Evolutionary conservation across 2,329 filamentous ascomycete genomes (phyloP).

Genomic region (Didymella pomorum): DNA sequence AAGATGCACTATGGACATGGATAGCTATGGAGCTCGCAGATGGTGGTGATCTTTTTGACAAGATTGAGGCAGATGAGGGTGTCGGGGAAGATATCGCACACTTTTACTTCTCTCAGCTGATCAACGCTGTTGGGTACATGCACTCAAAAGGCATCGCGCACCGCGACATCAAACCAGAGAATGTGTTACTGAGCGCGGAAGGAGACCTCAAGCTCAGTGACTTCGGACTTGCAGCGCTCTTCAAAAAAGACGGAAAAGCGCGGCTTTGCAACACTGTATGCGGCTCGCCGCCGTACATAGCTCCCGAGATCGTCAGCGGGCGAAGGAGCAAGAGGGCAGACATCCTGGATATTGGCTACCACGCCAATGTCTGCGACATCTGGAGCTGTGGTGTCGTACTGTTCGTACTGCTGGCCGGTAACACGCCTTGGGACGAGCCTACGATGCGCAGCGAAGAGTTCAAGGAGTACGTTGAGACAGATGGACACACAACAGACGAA

Average conservation of each 20-base stretch:
- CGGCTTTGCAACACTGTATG: slow-evolving; percentile 90
- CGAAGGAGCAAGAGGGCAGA: slow-evolving; percentile 57
- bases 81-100: slow-evolving; percentile 95
- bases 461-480: slow-evolving; percentile 81
- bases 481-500: slow-evolving; percentile 82
- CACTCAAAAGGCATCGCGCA: slow-evolving; percentile 96
- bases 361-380: slow-evolving; percentile 84
- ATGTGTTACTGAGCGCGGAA: slow-evolving; percentile 84
- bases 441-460: slow-evolving; percentile 88
- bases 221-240: slow-evolving; percentile 94
- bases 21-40: slow-evolving; percentile 98
- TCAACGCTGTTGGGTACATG: slow-evolving; percentile 91
- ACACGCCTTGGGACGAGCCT: slow-evolving; percentile 97
- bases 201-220: slow-evolving; percentile 94
- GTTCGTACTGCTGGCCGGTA: slow-evolving; percentile 92
- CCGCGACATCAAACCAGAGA: slow-evolving; percentile 79
- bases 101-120: slow-evolving; percentile 91
- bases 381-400: slow-evolving; percentile 99
- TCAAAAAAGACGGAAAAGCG: slow-evolving; percentile 83
- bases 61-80: slow-evolving; percentile 96
- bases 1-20: slow-evolving; percentile 90
- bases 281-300: slow-evolving; percentile 95
- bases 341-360: slow-evolving; percentile 67
- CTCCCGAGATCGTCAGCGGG: slow-evolving; percentile 80
- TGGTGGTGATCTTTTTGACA: slow-evolving; percentile 97